A percentile compares a stretch with the other conserved stretches of the same genome.
Conservation (phyloP, 306 rosid genomes). For the Citrullus colocynthis region DNA sequence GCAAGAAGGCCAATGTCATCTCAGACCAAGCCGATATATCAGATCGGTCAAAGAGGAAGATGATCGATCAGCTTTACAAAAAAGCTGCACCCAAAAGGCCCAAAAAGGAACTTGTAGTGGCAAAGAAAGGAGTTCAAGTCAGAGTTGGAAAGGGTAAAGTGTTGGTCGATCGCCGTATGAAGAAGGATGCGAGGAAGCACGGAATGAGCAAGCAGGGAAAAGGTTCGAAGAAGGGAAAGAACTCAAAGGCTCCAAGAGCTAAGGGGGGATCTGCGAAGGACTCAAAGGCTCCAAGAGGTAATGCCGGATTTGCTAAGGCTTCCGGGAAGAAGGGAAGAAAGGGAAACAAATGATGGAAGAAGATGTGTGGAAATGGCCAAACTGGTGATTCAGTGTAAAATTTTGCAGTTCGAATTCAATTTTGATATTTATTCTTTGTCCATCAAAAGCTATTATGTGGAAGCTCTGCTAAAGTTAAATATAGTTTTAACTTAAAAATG, state of each 20-base stretch:
- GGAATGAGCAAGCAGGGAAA: conserved; percentile 36
- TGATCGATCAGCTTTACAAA: conserved; percentile 64
- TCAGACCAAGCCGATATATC: conserved; percentile 80
- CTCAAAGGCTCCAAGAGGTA: conserved; percentile 34
- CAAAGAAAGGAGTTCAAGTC: conserved; percentile 96
- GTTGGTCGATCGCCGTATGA: conserved; percentile 75
- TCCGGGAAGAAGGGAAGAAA: conserved; percentile 36
- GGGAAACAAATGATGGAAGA: conserved; percentile 18
- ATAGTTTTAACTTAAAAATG: neutral
- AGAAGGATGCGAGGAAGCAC: conserved; percentile 53
- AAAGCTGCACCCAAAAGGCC: conserved; percentile 68
- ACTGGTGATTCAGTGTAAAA: neutral
- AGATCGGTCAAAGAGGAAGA: conserved; percentile 77
- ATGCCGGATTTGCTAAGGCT: conserved; percentile 3
- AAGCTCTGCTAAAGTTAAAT: neutral
- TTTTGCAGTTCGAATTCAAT: neutral
- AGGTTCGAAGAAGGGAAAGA: conserved; percentile 30
- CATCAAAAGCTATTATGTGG: neutral
- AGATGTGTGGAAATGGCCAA: neutral
- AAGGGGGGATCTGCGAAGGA: conserved; percentile 25
- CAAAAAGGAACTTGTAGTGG: conserved; percentile 78
- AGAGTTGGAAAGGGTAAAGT: conserved; percentile 57
- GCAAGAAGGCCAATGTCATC: conserved; percentile 87
- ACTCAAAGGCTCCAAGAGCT: conserved; percentile 32
- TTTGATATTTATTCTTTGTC: neutral